Percentiles rank a stretch among this genome's conserved stretches.
Conservation (phyloP, 2,329 filamentous ascomycete species). For the Sordariomycetes sp. region DNA sequence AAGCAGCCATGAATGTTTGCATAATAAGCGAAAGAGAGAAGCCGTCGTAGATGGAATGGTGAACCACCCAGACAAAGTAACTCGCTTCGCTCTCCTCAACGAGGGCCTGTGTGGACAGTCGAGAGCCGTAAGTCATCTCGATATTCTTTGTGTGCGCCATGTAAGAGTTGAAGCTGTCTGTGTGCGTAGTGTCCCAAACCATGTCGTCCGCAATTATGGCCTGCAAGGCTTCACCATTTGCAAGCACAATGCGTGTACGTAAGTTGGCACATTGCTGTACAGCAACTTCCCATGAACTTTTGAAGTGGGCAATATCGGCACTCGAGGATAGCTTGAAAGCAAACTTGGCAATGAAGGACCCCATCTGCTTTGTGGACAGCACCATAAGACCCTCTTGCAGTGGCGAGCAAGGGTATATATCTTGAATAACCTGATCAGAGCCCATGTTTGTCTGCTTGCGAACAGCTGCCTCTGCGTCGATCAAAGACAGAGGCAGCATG, state of each 20-base stretch:
- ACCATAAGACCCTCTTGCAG: constrained; percentile 40
- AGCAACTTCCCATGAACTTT: no score
- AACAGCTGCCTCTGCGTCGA: not conserved
- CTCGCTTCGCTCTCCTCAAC: not conserved
- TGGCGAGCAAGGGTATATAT: constrained; percentile 38
- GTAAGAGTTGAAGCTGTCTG: not conserved
- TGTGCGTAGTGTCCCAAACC: no score
- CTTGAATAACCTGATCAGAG: constrained; percentile 21
- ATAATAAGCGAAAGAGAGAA: constrained; percentile 3
- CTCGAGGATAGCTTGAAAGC: constrained; percentile 5
- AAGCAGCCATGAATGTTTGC: not conserved
- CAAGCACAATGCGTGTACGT: no score
- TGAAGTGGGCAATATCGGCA: constrained; percentile 7
- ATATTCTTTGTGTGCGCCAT: not conserved
- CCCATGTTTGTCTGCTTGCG: constrained; percentile 1
- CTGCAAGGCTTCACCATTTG: constrained; percentile 6
- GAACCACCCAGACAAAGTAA: constrained; percentile 10
- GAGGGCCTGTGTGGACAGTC: constrained; percentile 3
- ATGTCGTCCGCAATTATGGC: constrained; percentile 8
- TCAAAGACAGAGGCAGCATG: not conserved
- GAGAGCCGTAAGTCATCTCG: not conserved
- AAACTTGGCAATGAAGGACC: constrained; percentile 10
- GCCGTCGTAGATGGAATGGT: constrained; percentile 12
- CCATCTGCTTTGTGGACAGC: constrained; percentile 24
- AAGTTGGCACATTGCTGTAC: no score